Base-by-base conservation (phyloP, 352 stramenopile genomes). In the Phytophthora cryptogea region DNA sequence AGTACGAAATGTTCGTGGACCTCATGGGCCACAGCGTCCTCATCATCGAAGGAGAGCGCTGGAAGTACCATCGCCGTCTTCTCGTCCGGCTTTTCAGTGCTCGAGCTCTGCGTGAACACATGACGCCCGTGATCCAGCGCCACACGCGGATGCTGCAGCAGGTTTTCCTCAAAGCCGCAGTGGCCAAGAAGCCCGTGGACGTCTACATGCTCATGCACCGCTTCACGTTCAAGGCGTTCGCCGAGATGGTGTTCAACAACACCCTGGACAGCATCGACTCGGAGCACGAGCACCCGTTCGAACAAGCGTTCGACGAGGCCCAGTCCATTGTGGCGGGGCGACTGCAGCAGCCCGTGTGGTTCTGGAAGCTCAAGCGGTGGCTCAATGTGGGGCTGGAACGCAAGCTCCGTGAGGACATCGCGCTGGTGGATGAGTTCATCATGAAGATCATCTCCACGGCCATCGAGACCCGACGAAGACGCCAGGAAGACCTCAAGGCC, bases 221-320 rank as follows among this genome's bases (percentile, higher is more conserved):
- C 27, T 83, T 82, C 48, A 77, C 73, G 5, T 65, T 83, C 41
- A 71, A 86, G 14, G 60, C 67, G 10, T 86, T 86, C 42, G 51
- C 61, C 9, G 74, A 86, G 42, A 75, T 86, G 39, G 70, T 68
- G 2, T 76, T 88, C 26, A 75, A 73, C 31, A 69, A 74, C 39
- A 47, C 64, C 4, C 44, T 85, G 2, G 68, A 70, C 17, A 57
- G 57, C 13, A 70, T 86, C 23, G 73, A 79, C 13, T 66, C 57
- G 4, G 68, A 73, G 27, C 51, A 77, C 23, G 66, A 80, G 16
- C 68, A 83, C 16, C 59, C 57, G 13, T 75, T 86, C 37, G 66
- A 82, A 27, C 53, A 51, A 13, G 71, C 68, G 2, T 72, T 77
- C 26, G 64, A 80, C 37, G 60, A 73, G 28, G 64, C 71, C 2